Conservation (phyloP, 2,329 filamentous ascomycete species). For the Penicillium freii region DNA sequence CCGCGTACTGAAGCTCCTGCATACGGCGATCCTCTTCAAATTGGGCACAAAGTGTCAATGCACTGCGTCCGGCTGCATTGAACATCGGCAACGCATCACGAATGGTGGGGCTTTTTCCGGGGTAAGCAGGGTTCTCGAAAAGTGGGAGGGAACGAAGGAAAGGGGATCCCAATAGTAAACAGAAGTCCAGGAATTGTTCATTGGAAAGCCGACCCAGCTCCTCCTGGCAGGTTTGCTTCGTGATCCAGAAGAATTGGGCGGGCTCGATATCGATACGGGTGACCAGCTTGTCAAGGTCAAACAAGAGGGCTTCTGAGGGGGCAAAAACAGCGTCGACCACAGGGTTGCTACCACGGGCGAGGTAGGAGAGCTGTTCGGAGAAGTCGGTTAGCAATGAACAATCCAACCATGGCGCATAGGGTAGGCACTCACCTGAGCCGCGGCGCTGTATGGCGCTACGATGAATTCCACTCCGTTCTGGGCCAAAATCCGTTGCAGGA, state of each 20-base stretch:
- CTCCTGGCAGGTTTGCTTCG: constrained; percentile 68
- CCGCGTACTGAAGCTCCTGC: constrained; percentile 71
- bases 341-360: constrained; percentile 68
- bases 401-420: not conserved
- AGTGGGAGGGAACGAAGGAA: constrained; percentile 78
- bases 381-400: constrained; percentile 5
- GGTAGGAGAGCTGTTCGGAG: constrained; percentile 63
- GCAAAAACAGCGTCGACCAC: constrained; percentile 75
- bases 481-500: constrained; percentile 72
- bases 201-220: constrained; percentile 64
- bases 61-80: constrained; percentile 62
- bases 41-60: constrained; percentile 70
- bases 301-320: constrained; percentile 79
- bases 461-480: constrained; percentile 70
- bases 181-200: constrained; percentile 76
- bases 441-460: constrained; percentile 83
- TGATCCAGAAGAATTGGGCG: constrained; percentile 61
- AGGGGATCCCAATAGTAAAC: constrained; percentile 77
- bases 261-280: constrained; percentile 56
- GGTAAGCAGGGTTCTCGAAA: constrained; percentile 62
- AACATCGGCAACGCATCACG: constrained; percentile 77
- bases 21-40: constrained; percentile 76
- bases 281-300: constrained; percentile 75
- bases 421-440: constrained; percentile 66
- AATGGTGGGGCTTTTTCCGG: constrained; percentile 58